Percentiles rank a stretch among this genome's conserved stretches.
These are phyloP conservation scores for Mycena alexandri DNA, from an alignment of 768 basidiomycete species.

Conservation along the genomic window DNA sequence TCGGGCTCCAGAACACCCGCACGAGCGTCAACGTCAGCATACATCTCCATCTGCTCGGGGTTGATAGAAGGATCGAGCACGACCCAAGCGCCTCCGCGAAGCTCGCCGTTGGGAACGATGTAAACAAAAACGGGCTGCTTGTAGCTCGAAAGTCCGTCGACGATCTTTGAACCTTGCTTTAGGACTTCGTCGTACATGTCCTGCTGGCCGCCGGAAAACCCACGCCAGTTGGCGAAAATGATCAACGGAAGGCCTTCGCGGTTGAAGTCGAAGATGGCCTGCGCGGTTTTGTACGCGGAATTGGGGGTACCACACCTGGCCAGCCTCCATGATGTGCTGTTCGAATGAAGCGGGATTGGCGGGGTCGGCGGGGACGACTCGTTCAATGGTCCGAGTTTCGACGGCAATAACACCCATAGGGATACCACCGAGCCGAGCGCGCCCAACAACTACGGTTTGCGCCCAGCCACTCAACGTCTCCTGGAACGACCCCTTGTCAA, in stretches of 20 bases:
- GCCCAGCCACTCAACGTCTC: slow-evolving; percentile 99
- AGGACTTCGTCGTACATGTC: slow-evolving; percentile 99
- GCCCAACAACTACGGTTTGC: slow-evolving; percentile 97
- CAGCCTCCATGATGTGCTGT: slow-evolving; percentile 99
- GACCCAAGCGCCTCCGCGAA: slow-evolving; percentile 99
- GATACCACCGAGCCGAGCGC: slow-evolving; percentile 95
- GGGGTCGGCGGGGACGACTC: slow-evolving; percentile 96
- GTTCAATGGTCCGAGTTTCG: slow-evolving; percentile 97
- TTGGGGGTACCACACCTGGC: slow-evolving; percentile 99
- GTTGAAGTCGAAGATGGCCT: slow-evolving; percentile 99
- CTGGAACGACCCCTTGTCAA: slow-evolving; percentile 98
- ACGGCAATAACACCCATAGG: slow-evolving; percentile 99
- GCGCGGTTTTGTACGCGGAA: slow-evolving; percentile 99
- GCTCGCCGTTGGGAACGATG: slow-evolving; percentile 97
- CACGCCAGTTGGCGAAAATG: slow-evolving; percentile 99
- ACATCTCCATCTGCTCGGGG: slow-evolving; percentile 98
- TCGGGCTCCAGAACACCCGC: slow-evolving; percentile 98
- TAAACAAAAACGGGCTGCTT: slow-evolving; percentile 99
- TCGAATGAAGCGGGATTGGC: slow-evolving; percentile 97
- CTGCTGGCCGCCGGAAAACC: slow-evolving; percentile 99
- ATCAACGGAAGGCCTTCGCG: slow-evolving; percentile 96
- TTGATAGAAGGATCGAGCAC: slow-evolving; percentile 99
- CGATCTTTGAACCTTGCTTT: slow-evolving; percentile 98
- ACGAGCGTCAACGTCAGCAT: slow-evolving; percentile 94
- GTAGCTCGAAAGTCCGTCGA: slow-evolving; percentile 96